Evolutionary conservation across 2,329 filamentous ascomycete genomes (phyloP).

Genomic region (Epichloe gansuensis): DNA sequence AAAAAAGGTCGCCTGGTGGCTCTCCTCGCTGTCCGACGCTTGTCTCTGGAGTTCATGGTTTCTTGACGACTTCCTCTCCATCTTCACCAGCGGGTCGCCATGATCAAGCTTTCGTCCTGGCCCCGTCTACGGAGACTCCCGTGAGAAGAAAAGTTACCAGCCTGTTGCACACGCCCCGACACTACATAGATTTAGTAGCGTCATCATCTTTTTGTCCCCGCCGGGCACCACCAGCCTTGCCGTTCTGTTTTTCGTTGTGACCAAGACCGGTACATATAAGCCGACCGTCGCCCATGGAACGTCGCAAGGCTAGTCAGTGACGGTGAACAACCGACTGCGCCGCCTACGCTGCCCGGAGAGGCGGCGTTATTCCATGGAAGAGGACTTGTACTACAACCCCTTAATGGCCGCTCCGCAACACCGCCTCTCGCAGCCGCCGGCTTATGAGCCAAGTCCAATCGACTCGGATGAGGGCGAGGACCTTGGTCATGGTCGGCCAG

Average conservation of each 20-base stretch:
- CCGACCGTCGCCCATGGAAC: slow-evolving; percentile 20
- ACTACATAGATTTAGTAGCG: not conserved
- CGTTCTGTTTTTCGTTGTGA: slow-evolving; percentile 4
- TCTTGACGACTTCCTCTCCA: not conserved
- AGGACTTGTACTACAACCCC: slow-evolving; percentile 39
- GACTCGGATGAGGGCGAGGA: slow-evolving; percentile 5
- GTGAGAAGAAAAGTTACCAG: slow-evolving; percentile 1
- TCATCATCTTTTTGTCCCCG: not conserved
- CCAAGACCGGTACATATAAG: slow-evolving; percentile 9
- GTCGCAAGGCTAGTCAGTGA: slow-evolving; percentile 17
- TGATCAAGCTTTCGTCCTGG: slow-evolving; percentile 19
- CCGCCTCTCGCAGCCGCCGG: slow-evolving; percentile 34
- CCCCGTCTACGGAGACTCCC: slow-evolving; percentile 23
- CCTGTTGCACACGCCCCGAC: slow-evolving; percentile 1
- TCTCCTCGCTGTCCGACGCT: not conserved
- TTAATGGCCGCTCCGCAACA: slow-evolving; percentile 33
- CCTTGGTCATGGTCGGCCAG: not conserved
- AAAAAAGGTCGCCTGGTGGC: not conserved
- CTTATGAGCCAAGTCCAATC: slow-evolving; percentile 23
- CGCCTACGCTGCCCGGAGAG: slow-evolving; percentile 14
- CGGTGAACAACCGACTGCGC: slow-evolving; percentile 19
- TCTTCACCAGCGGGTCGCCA: slow-evolving; percentile 24
- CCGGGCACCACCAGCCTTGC: not conserved
- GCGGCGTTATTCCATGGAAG: slow-evolving; percentile 40
- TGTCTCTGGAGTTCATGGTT: not conserved